phyloP scores from a whole-genome alignment of 2,329 filamentous ascomycete genomes.

The Trichoderma breve region DNA sequence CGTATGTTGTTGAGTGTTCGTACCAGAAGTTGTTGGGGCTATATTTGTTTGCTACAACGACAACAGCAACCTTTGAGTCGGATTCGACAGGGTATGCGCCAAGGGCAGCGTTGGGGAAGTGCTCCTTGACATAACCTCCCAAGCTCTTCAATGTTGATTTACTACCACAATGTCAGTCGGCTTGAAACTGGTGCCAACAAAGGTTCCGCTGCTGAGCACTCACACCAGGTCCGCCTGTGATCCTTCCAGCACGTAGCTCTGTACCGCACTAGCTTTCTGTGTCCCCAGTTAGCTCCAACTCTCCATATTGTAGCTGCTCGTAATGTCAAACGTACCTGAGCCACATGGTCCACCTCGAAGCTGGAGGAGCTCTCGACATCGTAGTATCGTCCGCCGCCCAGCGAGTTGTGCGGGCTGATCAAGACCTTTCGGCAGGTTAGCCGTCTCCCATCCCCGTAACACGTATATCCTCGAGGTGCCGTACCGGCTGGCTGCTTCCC shows the following conservation, averaged over 20 bases:
- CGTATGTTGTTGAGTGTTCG: slow-evolving; percentile 14
- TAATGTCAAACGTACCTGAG: slow-evolving; percentile 54
- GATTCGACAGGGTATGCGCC: slow-evolving; percentile 79
- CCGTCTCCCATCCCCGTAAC: background rate
- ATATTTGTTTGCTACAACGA: slow-evolving; percentile 94
- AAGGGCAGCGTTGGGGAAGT: slow-evolving; percentile 78
- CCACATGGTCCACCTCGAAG: slow-evolving; percentile 82
- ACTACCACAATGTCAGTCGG: slow-evolving; percentile 33
- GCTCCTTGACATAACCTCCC: slow-evolving; percentile 74
- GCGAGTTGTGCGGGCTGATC: slow-evolving; percentile 80
- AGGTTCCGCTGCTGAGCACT: slow-evolving; percentile 32
- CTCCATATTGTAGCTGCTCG: background rate
- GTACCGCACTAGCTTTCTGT: slow-evolving; percentile 77
- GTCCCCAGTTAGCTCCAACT: slow-evolving; percentile 22
- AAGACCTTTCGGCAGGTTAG: slow-evolving; percentile 56
- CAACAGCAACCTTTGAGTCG: slow-evolving; percentile 72
- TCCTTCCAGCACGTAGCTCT: slow-evolving; percentile 77
- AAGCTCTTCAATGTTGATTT: slow-evolving; percentile 82
- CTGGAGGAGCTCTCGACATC: slow-evolving; percentile 85
- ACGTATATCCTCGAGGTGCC: background rate
- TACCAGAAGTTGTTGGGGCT: slow-evolving; percentile 97
- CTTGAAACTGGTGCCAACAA: background rate
- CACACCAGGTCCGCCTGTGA: slow-evolving; percentile 77
- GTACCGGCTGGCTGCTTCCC: slow-evolving; percentile 65
- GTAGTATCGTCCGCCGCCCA: slow-evolving; percentile 81